Conservation (phyloP, 2,329 filamentous ascomycete genomes). For the Thermoascus crustaceus region DNA sequence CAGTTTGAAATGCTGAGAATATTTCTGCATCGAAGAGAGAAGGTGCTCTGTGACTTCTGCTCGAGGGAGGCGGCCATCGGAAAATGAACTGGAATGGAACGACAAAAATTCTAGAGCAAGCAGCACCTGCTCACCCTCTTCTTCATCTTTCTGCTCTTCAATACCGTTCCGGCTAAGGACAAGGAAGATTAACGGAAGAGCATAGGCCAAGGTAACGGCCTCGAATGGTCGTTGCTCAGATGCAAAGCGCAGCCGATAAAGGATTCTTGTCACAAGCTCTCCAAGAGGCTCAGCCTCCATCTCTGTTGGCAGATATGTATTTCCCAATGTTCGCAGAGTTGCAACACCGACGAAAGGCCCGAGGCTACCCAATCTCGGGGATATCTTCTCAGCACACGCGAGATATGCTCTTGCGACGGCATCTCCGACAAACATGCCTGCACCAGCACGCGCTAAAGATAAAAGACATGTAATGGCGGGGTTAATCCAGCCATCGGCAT, state of each 20-base stretch:
- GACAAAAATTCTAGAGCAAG: conserved; percentile 80
- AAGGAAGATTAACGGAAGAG: conserved; percentile 71
- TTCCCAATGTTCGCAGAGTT: conserved; percentile 69
- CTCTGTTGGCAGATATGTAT: conserved; percentile 62
- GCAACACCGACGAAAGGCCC: conserved; percentile 81
- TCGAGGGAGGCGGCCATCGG: conserved; percentile 67
- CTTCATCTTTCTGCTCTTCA: conserved; percentile 55
- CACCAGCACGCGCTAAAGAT: conserved; percentile 65
- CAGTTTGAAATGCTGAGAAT: conserved; percentile 88
- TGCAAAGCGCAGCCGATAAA: conserved; percentile 84
- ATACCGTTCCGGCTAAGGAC: conserved; percentile 74
- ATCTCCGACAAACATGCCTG: conserved; percentile 72
- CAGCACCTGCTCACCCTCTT: conserved; percentile 81
- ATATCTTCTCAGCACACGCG: conserved; percentile 66
- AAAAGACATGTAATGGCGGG: conserved; percentile 65
- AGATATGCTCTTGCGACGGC: conserved; percentile 71
- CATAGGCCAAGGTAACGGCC: conserved; percentile 75
- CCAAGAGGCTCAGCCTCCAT: conserved; percentile 74
- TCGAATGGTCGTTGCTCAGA: conserved; percentile 94
- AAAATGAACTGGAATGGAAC: conserved; percentile 74
- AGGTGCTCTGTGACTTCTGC: conserved; percentile 63
- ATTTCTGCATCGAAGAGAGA: conserved; percentile 75
- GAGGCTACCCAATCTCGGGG: conserved; percentile 64
- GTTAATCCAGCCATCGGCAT: conserved; percentile 81
- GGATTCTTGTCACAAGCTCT: conserved; percentile 69